A percentile compares a stretch with the other conserved stretches of the same genome.
phyloP scores from a whole-genome alignment of 73 alveolate species.

The Paramecium tetraurelia region DNA sequence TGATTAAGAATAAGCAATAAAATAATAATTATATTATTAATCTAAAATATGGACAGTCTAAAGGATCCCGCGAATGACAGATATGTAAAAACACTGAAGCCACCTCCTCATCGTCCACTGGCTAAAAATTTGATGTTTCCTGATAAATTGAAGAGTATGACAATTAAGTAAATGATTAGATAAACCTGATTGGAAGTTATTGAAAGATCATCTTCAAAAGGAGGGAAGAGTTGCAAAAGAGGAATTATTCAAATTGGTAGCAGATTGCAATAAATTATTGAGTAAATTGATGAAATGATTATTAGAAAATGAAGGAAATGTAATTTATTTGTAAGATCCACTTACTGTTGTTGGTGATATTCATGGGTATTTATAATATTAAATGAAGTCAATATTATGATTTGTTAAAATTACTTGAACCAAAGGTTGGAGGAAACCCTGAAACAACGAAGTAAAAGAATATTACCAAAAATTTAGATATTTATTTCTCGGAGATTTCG shows the following conservation, averaged over 20 bases:
- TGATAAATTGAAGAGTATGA: constrained; percentile 53
- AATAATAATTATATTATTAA: not conserved
- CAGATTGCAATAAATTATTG: constrained; percentile 72
- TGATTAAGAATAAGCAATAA: constrained; percentile 32
- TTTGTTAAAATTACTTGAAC: constrained; percentile 84
- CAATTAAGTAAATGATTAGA: not conserved
- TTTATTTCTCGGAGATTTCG: constrained; percentile 93
- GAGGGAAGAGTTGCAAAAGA: constrained; percentile 87
- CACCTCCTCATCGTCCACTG: constrained; percentile 80
- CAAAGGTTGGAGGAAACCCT: constrained; percentile 89
- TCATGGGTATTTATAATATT: constrained; percentile 76
- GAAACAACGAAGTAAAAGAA: constrained; percentile 73
- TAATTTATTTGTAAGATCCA: constrained; percentile 83
- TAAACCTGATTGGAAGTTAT: constrained; percentile 89
- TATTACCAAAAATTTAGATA: constrained; percentile 59
- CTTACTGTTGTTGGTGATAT: constrained; percentile 95
- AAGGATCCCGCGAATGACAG: constrained; percentile 70
- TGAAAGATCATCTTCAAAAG: constrained; percentile 82
- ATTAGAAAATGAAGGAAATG: constrained; percentile 89
- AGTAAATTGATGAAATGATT: constrained; percentile 54
- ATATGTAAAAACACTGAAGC: constrained; percentile 64
- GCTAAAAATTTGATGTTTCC: constrained; percentile 67
- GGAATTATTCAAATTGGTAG: constrained; percentile 60
- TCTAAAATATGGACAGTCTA: constrained; percentile 62
- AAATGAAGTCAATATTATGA: constrained; percentile 79